Base-by-base conservation (phyloP, 176 grass and related monocot genomes). In the Puya raimondii region DNA sequence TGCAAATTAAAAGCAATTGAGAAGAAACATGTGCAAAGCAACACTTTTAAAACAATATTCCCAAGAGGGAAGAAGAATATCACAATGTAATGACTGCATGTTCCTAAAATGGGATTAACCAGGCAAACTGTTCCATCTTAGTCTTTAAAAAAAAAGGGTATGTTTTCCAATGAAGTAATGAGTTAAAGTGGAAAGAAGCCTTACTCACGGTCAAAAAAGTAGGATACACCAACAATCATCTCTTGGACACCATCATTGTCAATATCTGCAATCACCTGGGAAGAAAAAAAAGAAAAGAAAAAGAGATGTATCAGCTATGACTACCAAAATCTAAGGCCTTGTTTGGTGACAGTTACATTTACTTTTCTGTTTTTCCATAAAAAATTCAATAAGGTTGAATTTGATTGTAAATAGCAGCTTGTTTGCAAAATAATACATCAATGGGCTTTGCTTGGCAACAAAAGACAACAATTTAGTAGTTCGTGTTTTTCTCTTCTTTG, bases 251-350 rank as follows among this genome's bases (percentile, higher is more conserved):
- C 94, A 69, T 97, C 94, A 74, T 80, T 80, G 72, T 97, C 94
- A 70, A 92, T 97, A 80, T 97, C 94, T 79, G 86, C 89, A 87
- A 97, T 92, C 61, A 97, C 89, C 94, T 97, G 65, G 57, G 25
- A 2, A 67, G 23, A 77, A 70, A 76, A 76, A 25, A 13, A 16
- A 78, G 64, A 78, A 68, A 42, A 20, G 78, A 57, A 42, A 20
- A 80, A 57, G 47, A 72, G 70, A 75, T 23, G 66, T 76, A 56
- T 76, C 42, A 67, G 66, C 17, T 23, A 13, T 64, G 23, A 33
- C 15, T 15, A 27, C 27, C 64, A n/a, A 42, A 42, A 42, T 42
- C 33, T 8, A 42, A 42, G 33, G 33, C 33, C 33, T 42, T 42
- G 33, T 42, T 42, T 42, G 4, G 33, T 42, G 33, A 7, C 33